Percentiles rank a stretch among this genome's conserved stretches.
These are phyloP conservation scores for Paramecium octaurelia DNA, from an alignment of 73 alveolate species.

Conservation along the genomic window DNA sequence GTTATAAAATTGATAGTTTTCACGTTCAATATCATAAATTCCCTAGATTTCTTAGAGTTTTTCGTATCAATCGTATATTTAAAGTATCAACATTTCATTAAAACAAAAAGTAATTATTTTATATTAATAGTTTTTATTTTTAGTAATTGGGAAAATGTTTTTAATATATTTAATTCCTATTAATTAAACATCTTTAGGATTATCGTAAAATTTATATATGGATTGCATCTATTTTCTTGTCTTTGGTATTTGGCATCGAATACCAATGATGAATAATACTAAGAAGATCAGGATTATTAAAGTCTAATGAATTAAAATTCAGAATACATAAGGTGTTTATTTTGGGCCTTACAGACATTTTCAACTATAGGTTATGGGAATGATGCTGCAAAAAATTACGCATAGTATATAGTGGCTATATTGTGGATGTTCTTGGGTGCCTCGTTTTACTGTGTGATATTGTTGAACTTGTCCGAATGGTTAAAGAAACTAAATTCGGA, in stretches of 20 bases:
- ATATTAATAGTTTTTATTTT: not conserved
- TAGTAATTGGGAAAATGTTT: not conserved
- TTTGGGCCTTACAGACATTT: slow-evolving; percentile 2
- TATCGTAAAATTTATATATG: not conserved
- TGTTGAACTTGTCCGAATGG: not conserved
- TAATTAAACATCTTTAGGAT: not conserved
- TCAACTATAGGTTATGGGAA: slow-evolving; percentile 27
- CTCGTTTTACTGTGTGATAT: not conserved
- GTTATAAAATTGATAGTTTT: not conserved
- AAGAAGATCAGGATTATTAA: not conserved
- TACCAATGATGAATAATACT: not conserved
- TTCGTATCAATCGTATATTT: not conserved
- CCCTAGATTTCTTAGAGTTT: not conserved
- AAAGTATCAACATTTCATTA: not conserved
- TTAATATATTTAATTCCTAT: not conserved
- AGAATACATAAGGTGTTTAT: not conserved
- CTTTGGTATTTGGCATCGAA: slow-evolving; percentile 7
- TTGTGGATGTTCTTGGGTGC: slow-evolving; percentile 34
- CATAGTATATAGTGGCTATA: not conserved
- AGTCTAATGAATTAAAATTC: not conserved
- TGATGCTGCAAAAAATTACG: not conserved
- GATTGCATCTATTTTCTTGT: slow-evolving; percentile 19
- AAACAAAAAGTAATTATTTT: not conserved
- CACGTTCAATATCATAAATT: not conserved
- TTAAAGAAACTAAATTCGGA: not conserved